These are phyloP conservation scores for Ustilago sp. DNA, from an alignment of 1,284 basidiomycete genomes.

Conservation along the genomic window DNA sequence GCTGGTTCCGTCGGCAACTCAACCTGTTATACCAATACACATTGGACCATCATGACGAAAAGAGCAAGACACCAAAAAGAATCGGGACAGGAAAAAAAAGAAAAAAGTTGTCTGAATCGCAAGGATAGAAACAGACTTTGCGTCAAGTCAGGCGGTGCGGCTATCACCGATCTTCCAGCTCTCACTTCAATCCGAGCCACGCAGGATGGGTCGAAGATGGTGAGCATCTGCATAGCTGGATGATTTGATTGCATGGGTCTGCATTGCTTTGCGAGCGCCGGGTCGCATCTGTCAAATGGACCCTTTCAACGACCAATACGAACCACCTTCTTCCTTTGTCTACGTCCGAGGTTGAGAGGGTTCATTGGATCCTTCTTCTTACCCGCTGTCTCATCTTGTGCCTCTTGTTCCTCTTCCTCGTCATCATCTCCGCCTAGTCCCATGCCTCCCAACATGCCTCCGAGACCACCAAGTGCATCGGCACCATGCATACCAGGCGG, in stretches of 20 bases:
- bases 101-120: neutral
- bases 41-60: neutral
- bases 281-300: neutral
- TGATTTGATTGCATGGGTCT: neutral
- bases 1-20: neutral
- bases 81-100: neutral
- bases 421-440: conserved; percentile 65
- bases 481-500: conserved; percentile 46
- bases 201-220: too few species aligned
- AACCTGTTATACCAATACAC: neutral
- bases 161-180: too few species aligned
- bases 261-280: neutral
- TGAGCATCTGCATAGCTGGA: neutral
- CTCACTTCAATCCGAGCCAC: too few species aligned
- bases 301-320: conserved; percentile 58
- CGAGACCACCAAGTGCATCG: conserved; percentile 58
- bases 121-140: too few species aligned
- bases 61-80: neutral
- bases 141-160: too few species aligned
- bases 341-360: conserved; percentile 53
- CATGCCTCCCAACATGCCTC: conserved; percentile 65
- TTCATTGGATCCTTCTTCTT: conserved; percentile 53
- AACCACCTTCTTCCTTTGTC: conserved; percentile 65
- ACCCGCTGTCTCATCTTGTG: conserved; percentile 30
- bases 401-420: conserved; percentile 52